phyloP scores from a whole-genome alignment of 768 basidiomycete genomes.

The Leccinum pellstonianum region DNA sequence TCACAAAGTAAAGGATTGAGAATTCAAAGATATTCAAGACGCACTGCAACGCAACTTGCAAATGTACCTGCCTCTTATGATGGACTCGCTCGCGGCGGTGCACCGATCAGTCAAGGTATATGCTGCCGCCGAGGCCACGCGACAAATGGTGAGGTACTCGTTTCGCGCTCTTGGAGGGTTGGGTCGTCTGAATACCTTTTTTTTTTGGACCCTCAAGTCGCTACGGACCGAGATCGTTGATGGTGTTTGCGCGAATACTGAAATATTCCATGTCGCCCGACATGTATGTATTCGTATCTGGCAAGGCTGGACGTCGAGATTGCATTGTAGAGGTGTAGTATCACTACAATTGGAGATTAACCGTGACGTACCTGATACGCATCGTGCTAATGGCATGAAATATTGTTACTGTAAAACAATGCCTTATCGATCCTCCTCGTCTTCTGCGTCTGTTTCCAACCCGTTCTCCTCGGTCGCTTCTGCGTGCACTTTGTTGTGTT shows the following conservation, averaged over 20 bases:
- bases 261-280: slow-evolving; percentile 90
- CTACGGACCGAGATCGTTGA: slow-evolving; percentile 79
- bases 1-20: too few relatives aligned
- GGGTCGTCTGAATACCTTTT: slow-evolving; percentile 13
- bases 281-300: slow-evolving; percentile 70
- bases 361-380: slow-evolving; percentile 17
- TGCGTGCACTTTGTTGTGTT: slow-evolving; percentile 21
- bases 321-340: slow-evolving; percentile 46
- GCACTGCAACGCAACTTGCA: slow-evolving; percentile 88
- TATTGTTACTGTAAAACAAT: neutral
- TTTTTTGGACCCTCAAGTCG: slow-evolving; percentile 51
- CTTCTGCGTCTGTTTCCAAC: slow-evolving; percentile 23
- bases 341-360: neutral
- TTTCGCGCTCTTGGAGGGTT: slow-evolving; percentile 10
- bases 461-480: slow-evolving; percentile 32
- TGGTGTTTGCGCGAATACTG: slow-evolving; percentile 85
- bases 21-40: slow-evolving; percentile 38
- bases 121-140: slow-evolving; percentile 66
- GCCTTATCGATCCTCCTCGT: slow-evolving; percentile 15
- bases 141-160: slow-evolving; percentile 61
- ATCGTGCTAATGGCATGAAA: neutral
- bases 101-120: slow-evolving; percentile 76
- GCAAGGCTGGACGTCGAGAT: slow-evolving; percentile 85
- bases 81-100: slow-evolving; percentile 86
- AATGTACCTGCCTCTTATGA: slow-evolving; percentile 82